These are phyloP conservation scores for Plasmodium vivax DNA, from an alignment of 169 alveolate species.

Conservation along the genomic window DNA sequence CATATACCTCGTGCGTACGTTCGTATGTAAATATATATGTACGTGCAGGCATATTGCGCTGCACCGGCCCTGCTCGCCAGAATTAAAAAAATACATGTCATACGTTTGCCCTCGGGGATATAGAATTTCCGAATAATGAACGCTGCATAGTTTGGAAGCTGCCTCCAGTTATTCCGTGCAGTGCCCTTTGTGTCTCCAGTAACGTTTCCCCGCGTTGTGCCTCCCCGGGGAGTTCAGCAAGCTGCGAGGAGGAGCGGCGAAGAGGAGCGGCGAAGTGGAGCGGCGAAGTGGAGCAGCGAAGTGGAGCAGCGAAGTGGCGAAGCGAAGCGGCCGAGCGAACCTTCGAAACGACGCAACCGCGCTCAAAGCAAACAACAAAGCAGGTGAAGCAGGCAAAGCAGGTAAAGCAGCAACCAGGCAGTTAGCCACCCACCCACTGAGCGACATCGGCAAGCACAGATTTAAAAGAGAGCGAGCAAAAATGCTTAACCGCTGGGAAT, in stretches of 20 bases:
- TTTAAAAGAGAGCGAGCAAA: background rate
- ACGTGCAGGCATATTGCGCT: background rate
- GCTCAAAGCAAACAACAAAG: background rate
- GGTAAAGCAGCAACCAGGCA: constrained; percentile 15
- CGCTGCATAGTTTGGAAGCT: constrained; percentile 16
- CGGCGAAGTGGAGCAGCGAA: too few relatives aligned
- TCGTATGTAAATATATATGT: background rate
- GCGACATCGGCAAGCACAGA: background rate
- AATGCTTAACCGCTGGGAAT: constrained; percentile 6
- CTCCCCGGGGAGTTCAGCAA: background rate
- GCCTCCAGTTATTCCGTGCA: background rate
- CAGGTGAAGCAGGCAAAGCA: too few relatives aligned
- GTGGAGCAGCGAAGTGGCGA: background rate
- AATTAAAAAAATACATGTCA: background rate
- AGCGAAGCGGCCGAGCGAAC: background rate
- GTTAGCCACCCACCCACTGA: background rate
- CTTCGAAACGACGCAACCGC: background rate
- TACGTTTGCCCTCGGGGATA: constrained; percentile 21
- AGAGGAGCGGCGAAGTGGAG: too few relatives aligned
- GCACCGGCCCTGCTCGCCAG: background rate
- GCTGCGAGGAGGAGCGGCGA: too few relatives aligned
- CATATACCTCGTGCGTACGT: background rate
- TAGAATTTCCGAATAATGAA: constrained; percentile 38
- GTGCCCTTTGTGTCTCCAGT: constrained; percentile 4
- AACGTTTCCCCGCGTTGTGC: background rate